These are phyloP conservation scores for Trifolium pratense DNA, from an alignment of 306 rosid species.

Conservation along the genomic window DNA sequence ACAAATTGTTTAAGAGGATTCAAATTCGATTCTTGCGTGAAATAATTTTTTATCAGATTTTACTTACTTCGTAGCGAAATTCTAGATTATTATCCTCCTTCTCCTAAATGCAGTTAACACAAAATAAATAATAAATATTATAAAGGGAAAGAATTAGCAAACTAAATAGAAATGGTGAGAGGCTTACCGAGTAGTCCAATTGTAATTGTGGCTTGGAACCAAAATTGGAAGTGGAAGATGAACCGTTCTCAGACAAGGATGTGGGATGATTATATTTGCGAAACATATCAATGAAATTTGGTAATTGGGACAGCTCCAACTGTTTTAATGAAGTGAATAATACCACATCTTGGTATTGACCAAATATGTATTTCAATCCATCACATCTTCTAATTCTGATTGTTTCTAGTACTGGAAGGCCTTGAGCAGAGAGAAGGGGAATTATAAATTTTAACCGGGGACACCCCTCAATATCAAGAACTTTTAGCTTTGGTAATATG, in stretches of 20 bases:
- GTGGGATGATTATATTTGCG: background rate
- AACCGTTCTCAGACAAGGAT: background rate
- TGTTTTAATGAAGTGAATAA: background rate
- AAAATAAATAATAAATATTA: no score
- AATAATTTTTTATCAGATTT: no score
- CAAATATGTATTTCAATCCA: background rate
- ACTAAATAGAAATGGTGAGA: no score
- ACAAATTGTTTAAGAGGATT: no score
- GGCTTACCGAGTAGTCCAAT: no score
- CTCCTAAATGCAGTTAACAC: no score
- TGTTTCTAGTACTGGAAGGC: background rate
- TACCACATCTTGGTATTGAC: background rate
- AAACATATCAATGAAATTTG: background rate
- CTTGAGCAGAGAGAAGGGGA: background rate
- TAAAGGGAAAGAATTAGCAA: no score
- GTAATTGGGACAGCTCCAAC: rapidly evolving
- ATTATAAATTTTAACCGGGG: background rate
- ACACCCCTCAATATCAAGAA: background rate
- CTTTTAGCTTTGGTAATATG: background rate
- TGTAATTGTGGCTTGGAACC: no score
- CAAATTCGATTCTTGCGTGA: no score
- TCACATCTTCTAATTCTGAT: background rate
- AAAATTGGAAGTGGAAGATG: background rate
- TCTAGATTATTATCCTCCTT: no score
- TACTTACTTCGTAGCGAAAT: no score